Evolutionary conservation across 805 yeast genomes (phyloP).

Genomic region (Nakazawaea molendinolei): DNA sequence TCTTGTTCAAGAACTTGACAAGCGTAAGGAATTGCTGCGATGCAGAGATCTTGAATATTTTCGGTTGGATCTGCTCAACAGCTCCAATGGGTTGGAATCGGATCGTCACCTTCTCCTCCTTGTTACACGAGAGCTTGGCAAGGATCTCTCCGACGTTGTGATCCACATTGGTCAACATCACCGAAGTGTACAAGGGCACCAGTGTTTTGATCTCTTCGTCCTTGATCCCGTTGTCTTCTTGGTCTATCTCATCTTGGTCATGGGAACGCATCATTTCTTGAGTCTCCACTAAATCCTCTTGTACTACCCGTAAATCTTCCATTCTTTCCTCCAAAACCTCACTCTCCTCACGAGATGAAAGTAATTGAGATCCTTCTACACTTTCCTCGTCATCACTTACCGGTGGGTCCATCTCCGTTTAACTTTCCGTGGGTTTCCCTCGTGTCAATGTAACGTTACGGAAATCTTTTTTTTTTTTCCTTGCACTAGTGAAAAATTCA

Average conservation of each 20-base stretch:
- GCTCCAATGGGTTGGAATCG: conserved; percentile 60
- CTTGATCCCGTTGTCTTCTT: conserved; percentile 2
- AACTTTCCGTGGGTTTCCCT: not conserved
- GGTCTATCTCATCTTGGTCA: too few relatives aligned
- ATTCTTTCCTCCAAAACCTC: too few relatives aligned
- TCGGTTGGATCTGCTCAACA: conserved; percentile 41
- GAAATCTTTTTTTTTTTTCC: too few relatives aligned
- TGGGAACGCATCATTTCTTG: too few relatives aligned
- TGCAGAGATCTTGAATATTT: conserved; percentile 41
- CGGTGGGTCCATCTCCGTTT: conserved; percentile 14
- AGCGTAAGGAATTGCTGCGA: conserved; percentile 41
- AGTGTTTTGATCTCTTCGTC: conserved; percentile 18
- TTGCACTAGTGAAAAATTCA: too few relatives aligned
- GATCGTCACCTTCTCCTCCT: conserved; percentile 32
- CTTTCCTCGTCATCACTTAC: conserved; percentile 15
- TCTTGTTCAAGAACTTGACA: conserved; percentile 36
- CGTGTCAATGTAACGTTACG: too few relatives aligned
- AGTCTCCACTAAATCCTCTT: too few relatives aligned
- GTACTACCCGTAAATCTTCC: too few relatives aligned
- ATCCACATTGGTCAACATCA: conserved; percentile 19
- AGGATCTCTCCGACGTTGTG: conserved; percentile 17
- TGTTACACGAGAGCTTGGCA: conserved; percentile 14
- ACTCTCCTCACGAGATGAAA: too few relatives aligned
- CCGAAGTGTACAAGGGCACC: conserved; percentile 24
- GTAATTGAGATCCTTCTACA: too few relatives aligned